Percentiles rank a stretch among this genome's conserved stretches.
Evolutionary conservation across 2,329 filamentous ascomycete genomes (phyloP).

Genomic region (Coniella vitis): DNA sequence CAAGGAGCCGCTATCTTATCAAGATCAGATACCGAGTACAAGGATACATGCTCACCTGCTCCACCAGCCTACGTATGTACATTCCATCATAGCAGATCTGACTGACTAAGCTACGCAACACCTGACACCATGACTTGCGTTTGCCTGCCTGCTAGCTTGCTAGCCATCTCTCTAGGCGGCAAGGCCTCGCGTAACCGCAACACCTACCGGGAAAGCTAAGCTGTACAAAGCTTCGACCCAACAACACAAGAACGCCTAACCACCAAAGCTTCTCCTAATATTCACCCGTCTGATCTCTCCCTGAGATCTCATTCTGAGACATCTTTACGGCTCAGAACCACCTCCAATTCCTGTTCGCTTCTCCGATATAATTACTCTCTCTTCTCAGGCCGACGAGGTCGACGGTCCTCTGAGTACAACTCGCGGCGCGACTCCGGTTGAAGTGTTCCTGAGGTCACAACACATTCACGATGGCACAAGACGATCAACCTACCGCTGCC

Average conservation of each 20-base stretch:
- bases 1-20: conserved; percentile 13
- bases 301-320: no score
- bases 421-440: conserved; percentile 5
- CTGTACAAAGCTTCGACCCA: conserved; percentile 18
- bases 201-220: conserved; percentile 13
- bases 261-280: conserved; percentile 1
- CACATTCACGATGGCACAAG: conserved; percentile 68
- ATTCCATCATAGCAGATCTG: no score
- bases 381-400: conserved; percentile 22
- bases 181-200: conserved; percentile 29
- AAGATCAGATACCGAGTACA: conserved; percentile 8
- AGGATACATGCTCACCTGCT: no score
- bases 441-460: conserved; percentile 3
- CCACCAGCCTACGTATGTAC: no score
- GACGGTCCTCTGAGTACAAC: conserved; percentile 14
- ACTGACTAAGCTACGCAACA: background rate
- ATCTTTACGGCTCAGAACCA: background rate
- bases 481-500: conserved; percentile 74
- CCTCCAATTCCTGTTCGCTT: background rate
- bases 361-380: conserved; percentile 8
- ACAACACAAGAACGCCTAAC: conserved; percentile 16
- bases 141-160: conserved; percentile 9
- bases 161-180: conserved; percentile 25
- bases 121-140: conserved; percentile 5
- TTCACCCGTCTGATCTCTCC: background rate